Base-by-base conservation (phyloP, 2,329 filamentous ascomycete species). In the Pseudocercospora vitis region DNA sequence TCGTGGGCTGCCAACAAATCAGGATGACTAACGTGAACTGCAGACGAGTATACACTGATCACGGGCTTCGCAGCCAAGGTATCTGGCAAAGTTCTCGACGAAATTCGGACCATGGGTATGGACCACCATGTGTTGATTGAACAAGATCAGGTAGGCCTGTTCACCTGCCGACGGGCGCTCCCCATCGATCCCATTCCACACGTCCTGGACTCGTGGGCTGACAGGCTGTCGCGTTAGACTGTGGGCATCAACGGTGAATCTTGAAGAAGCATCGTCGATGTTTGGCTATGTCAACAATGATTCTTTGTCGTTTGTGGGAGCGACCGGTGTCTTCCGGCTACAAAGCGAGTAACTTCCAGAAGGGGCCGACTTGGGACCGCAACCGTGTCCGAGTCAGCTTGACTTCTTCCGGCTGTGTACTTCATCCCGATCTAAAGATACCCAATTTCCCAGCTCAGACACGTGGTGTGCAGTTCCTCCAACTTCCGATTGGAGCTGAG, bases 71-170 rank as follows among this genome's bases (percentile, higher is more conserved):
- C 63, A 8, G 63, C 86, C 48, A 83, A 86, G 59, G 85, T 86
- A 28, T 84, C 89, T 1, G 81, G 82, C 53, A 83, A 84, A 63
- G 80, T 84, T 16, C 77, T 95, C 52, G 79, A 89, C 55, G 78
- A 78, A 4, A 81, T 96, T 24, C 81, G 85, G 62, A 75, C 82
- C 1, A 77, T 82, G 73, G 83, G 84, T 55, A 75, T 76, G 50
- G 70, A 80, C 55, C 85, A 84, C 71, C 75, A 81, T 48, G 83
- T 85, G 1, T 70, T 78, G 24, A 83, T 96, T 58, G 91, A 96
- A 72, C 84, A 91, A 65, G 90, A 96, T 67, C 76, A 87, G 66
- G 81, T 94, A 12, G 51, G 55, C 42, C 47, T 45, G 24, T 46
- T 16, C 7, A 18, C 7, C 32, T 35, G 2, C 19, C 12, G 6